Conservation (phyloP, 2,329 filamentous ascomycete genomes). For the Clarireedia homoeocarpa region DNA sequence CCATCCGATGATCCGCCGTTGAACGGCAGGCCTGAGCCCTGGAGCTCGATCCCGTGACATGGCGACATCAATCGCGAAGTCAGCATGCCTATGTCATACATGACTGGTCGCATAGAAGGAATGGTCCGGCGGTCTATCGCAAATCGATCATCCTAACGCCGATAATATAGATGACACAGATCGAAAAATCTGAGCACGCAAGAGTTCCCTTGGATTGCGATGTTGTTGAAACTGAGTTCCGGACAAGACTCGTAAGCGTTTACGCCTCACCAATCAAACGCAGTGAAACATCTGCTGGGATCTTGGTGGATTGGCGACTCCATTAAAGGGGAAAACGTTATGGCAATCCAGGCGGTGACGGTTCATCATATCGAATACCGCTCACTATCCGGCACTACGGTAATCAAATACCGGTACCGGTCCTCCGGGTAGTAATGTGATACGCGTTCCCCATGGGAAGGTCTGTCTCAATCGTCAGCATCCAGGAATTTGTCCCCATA, state of each 20-base stretch:
- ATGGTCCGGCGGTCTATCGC: background rate
- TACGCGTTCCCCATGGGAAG: background rate
- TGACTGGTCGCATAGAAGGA: background rate
- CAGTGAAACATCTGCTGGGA: background rate
- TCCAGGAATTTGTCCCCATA: too few species aligned
- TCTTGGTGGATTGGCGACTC: background rate
- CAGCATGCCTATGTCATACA: background rate
- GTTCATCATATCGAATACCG: background rate
- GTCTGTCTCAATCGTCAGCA: too few species aligned
- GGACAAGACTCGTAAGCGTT: background rate
- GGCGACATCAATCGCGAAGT: slow-evolving; percentile 4
- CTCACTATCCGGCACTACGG: background rate
- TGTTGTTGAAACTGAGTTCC: background rate
- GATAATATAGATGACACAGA: background rate
- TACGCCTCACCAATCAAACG: background rate
- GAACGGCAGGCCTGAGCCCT: background rate
- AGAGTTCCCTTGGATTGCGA: slow-evolving; percentile 1
- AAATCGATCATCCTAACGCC: background rate
- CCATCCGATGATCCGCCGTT: background rate
- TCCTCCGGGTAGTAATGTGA: background rate
- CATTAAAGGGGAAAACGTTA: background rate
- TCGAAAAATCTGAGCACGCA: background rate
- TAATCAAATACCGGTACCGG: background rate
- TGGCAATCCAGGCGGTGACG: background rate
- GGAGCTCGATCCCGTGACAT: slow-evolving; percentile 1